Conservation (phyloP, 2,329 filamentous ascomycete genomes). For the Xylariaceae sp. region DNA sequence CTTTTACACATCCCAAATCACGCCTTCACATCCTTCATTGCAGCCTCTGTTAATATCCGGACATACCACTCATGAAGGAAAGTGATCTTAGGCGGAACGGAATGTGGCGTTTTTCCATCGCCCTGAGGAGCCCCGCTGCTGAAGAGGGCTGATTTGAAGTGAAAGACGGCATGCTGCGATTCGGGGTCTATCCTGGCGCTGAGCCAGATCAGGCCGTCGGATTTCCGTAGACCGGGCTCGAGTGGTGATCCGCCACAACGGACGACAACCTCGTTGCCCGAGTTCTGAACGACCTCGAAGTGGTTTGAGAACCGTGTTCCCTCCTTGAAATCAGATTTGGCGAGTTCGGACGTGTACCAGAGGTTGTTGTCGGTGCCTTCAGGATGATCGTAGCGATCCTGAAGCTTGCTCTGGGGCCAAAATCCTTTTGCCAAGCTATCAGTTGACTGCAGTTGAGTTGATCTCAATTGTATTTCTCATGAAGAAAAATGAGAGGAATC, state of each 20-base stretch:
- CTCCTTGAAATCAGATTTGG: constrained; percentile 24
- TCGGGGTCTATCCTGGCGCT: constrained; percentile 29
- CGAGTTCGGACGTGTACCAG: constrained; percentile 29
- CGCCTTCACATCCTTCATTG: constrained; percentile 24
- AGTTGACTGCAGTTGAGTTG: too few species aligned
- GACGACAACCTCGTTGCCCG: constrained; percentile 27
- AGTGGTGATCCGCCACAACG: constrained; percentile 31
- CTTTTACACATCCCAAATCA: too few species aligned
- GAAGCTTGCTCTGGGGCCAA: constrained; percentile 29
- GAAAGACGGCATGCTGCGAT: constrained; percentile 27
- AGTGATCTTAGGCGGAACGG: constrained; percentile 24
- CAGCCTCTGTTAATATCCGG: constrained; percentile 27
- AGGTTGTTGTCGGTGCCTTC: constrained; percentile 29
- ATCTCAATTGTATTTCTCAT: background rate
- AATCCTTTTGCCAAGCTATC: constrained; percentile 42
- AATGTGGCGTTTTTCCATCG: constrained; percentile 18
- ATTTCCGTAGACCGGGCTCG: constrained; percentile 25
- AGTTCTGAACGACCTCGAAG: constrained; percentile 32
- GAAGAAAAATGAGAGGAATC: background rate
- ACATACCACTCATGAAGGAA: constrained; percentile 30
- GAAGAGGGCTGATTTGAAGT: constrained; percentile 30
- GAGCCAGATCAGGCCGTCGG: constrained; percentile 30
- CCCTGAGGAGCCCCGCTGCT: constrained; percentile 24
- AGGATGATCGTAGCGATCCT: constrained; percentile 30
- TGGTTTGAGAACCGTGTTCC: constrained; percentile 32